phyloP scores from a whole-genome alignment of 192 early-diverging fungal species.

The Pilaira anomala region DNA sequence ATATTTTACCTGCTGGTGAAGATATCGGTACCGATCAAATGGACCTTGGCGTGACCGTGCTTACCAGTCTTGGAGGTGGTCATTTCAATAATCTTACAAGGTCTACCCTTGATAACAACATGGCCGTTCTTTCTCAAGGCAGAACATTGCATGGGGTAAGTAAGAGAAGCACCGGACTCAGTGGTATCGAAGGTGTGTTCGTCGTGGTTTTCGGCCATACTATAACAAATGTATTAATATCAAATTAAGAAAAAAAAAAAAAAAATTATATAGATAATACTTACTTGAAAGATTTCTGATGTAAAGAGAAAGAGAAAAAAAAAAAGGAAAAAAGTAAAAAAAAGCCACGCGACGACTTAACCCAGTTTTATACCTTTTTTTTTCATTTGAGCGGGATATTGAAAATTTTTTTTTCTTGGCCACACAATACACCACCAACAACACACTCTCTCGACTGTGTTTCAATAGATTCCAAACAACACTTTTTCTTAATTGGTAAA shows the following conservation, averaged over 20 bases:
- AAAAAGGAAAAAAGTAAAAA: not conserved
- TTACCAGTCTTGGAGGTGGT: slow-evolving; percentile 99
- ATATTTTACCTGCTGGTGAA: slow-evolving; percentile 79
- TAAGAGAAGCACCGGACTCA: slow-evolving; percentile 84
- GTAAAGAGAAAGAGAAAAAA: not conserved
- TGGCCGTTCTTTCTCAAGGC: slow-evolving; percentile 97
- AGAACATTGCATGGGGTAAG: slow-evolving; percentile 99
- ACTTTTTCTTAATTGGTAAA: too few relatives aligned
- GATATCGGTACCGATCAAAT: slow-evolving; percentile 92
- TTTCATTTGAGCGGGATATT: too few relatives aligned
- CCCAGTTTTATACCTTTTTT: not conserved
- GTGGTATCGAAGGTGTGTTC: slow-evolving; percentile 72
- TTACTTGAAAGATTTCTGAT: not conserved
- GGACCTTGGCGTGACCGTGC: slow-evolving; percentile 99
- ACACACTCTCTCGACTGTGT: too few relatives aligned
- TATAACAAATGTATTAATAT: slow-evolving; percentile 2
- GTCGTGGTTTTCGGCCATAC: slow-evolving; percentile 64
- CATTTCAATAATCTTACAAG: slow-evolving; percentile 99
- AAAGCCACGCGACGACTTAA: not conserved
- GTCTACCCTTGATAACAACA: slow-evolving; percentile 98
- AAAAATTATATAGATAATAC: too few relatives aligned
- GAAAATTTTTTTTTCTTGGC: too few relatives aligned
- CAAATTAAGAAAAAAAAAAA: not conserved
- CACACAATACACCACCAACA: too few relatives aligned
- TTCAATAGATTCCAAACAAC: too few relatives aligned